Percentiles rank a stretch among this genome's conserved stretches.
Evolutionary conservation across 306 rosid genomes (phyloP).

Genomic region (Betula pendula): DNA sequence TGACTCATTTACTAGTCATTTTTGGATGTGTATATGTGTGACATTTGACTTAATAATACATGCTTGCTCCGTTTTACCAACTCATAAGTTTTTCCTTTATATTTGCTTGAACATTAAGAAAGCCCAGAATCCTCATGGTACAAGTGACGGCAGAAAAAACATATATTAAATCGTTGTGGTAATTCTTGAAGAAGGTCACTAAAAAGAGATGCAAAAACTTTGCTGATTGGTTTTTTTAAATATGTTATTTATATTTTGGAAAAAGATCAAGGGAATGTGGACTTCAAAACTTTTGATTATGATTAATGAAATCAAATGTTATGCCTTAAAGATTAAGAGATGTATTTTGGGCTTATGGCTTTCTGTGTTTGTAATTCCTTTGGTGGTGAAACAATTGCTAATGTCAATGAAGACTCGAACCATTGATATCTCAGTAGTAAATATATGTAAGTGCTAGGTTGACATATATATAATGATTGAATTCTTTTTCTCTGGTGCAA

Average conservation of each 20-base stretch:
- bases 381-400: neutral
- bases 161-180: neutral
- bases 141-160: neutral
- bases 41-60: neutral
- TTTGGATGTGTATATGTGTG: neutral
- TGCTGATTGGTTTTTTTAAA: neutral
- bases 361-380: neutral
- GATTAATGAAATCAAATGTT: neutral
- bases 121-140: neutral
- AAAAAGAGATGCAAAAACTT: neutral
- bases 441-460: neutral
- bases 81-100: neutral
- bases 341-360: neutral
- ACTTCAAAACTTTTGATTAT: neutral
- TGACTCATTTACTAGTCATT: neutral
- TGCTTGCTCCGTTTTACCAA: neutral
- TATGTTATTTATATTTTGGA: neutral
- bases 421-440: neutral
- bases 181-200: neutral
- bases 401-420: neutral
- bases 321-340: neutral
- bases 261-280: neutral
- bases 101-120: neutral
- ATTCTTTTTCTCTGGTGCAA: neutral
- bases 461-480: neutral